Evolutionary conservation across 2,329 filamentous ascomycete species (phyloP).

Genomic region (Alternaria sp.): DNA sequence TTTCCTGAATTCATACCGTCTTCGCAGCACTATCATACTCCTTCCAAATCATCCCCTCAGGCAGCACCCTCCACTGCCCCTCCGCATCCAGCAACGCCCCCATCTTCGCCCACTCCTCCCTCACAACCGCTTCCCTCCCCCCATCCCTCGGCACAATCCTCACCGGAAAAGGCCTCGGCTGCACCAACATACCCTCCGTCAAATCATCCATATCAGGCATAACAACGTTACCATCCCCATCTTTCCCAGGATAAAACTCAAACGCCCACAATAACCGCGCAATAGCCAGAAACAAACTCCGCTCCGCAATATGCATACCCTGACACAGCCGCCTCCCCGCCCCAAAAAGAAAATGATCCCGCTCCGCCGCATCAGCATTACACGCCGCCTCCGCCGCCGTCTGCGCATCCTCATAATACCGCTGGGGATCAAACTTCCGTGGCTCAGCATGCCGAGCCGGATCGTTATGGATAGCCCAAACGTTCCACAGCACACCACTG

Average conservation of each 20-base stretch:
- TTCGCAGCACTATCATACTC: slow-evolving; percentile 17
- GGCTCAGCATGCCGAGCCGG: slow-evolving; percentile 51
- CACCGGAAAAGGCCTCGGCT: slow-evolving; percentile 24
- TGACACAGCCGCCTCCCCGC: slow-evolving; percentile 47
- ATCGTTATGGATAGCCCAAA: slow-evolving; percentile 48
- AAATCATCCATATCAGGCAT: slow-evolving; percentile 21
- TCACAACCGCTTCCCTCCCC: slow-evolving; percentile 7
- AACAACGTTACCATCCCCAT: slow-evolving; percentile 8
- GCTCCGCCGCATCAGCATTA: slow-evolving; percentile 33
- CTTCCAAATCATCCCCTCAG: slow-evolving; percentile 25
- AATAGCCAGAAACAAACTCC: slow-evolving; percentile 37
- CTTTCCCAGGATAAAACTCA: slow-evolving; percentile 16
- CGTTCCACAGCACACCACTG: slow-evolving; percentile 42
- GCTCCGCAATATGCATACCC: slow-evolving; percentile 47
- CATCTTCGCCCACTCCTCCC: slow-evolving; percentile 26
- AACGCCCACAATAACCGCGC: slow-evolving; percentile 46
- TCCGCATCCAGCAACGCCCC: slow-evolving; percentile 18
- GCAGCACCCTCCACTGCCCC: slow-evolving; percentile 27
- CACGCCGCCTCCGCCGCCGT: slow-evolving; percentile 40
- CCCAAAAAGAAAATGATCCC: slow-evolving; percentile 50
- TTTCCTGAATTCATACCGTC: no score
- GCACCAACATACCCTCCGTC: slow-evolving; percentile 23
- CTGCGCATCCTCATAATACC: slow-evolving; percentile 39
- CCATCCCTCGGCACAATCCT: slow-evolving; percentile 21
- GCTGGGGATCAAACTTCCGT: slow-evolving; percentile 51